phyloP scores from a whole-genome alignment of 2,329 filamentous ascomycete genomes.

The Exophiala sp. region DNA sequence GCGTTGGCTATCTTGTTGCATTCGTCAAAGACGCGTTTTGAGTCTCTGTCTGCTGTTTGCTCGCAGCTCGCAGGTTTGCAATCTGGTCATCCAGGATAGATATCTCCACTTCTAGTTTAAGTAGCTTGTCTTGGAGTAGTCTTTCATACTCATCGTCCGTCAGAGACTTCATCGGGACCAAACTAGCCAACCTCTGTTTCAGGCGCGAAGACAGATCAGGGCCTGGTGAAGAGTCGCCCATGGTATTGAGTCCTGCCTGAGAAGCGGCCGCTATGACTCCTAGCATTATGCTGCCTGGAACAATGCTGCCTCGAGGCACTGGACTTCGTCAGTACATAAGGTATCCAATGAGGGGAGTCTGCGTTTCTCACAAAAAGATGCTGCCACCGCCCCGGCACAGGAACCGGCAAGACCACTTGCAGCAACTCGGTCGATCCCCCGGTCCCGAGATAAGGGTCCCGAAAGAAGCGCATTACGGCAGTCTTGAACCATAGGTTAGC shows the following conservation, averaged over 20 bases:
- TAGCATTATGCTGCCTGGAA: slow-evolving; percentile 22
- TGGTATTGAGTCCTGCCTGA: slow-evolving; percentile 19
- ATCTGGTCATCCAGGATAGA: slow-evolving; percentile 73
- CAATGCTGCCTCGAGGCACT: slow-evolving; percentile 18
- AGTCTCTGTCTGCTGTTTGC: not conserved
- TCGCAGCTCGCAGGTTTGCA: slow-evolving; percentile 34
- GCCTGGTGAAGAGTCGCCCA: slow-evolving; percentile 38
- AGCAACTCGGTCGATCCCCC: slow-evolving; percentile 25
- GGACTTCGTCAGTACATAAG: too few species aligned
- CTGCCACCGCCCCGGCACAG: slow-evolving; percentile 20
- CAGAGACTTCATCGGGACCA: slow-evolving; percentile 64
- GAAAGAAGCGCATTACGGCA: slow-evolving; percentile 13
- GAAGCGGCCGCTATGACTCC: slow-evolving; percentile 17
- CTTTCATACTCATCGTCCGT: slow-evolving; percentile 66
- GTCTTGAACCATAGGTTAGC: slow-evolving; percentile 6
- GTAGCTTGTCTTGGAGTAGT: slow-evolving; percentile 64
- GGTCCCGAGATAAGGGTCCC: slow-evolving; percentile 23
- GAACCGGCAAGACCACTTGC: slow-evolving; percentile 26
- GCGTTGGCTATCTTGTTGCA: not conserved
- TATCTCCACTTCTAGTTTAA: slow-evolving; percentile 69
- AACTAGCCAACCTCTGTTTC: slow-evolving; percentile 40
- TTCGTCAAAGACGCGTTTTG: not conserved
- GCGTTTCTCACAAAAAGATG: slow-evolving; percentile 21
- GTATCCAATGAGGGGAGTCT: too few species aligned
- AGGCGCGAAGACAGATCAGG: slow-evolving; percentile 5